Conservation (phyloP, 305 asterid species). For the Fraxinus floribunda region DNA sequence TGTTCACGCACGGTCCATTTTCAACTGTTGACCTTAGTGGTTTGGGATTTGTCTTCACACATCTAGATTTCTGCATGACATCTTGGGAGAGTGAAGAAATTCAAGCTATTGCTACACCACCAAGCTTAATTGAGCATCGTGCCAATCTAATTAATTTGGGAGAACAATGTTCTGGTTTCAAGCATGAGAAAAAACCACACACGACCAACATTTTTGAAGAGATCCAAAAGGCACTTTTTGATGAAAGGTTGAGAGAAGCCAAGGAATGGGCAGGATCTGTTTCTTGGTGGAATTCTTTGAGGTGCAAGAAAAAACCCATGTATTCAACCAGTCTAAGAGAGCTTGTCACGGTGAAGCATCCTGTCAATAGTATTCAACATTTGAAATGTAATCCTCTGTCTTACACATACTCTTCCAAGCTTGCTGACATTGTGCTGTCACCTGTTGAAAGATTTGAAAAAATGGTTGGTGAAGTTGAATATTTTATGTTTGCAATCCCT, state of each 20-base stretch:
- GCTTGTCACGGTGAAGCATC: conserved; percentile 69
- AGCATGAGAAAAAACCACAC: conserved; percentile 46
- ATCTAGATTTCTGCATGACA: conserved; percentile 77
- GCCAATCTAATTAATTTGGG: conserved; percentile 37
- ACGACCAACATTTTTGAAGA: conserved; percentile 69
- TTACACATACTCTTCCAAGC: conserved; percentile 64
- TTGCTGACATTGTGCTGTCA: conserved; percentile 73
- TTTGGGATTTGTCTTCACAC: conserved; percentile 82
- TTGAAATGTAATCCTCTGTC: conserved; percentile 57
- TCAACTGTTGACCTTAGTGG: conserved; percentile 68
- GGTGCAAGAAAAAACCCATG: conserved; percentile 82
- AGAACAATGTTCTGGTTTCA: conserved; percentile 38
- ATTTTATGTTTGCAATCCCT: conserved; percentile 98
- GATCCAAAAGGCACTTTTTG: conserved; percentile 60
- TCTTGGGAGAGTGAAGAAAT: conserved; percentile 92
- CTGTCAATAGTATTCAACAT: conserved; percentile 53
- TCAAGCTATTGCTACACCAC: conserved; percentile 86
- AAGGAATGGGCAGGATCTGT: conserved; percentile 74
- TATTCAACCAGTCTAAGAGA: conserved; percentile 74
- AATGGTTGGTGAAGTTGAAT: conserved; percentile 77
- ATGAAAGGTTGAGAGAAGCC: conserved; percentile 74
- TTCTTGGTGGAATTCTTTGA: conserved; percentile 95
- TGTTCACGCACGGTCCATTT: conserved; percentile 55
- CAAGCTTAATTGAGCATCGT: conserved; percentile 62
- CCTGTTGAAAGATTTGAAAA: conserved; percentile 81